phyloP scores from a whole-genome alignment of 805 yeast genomes.

The Suhomyces sp. region DNA sequence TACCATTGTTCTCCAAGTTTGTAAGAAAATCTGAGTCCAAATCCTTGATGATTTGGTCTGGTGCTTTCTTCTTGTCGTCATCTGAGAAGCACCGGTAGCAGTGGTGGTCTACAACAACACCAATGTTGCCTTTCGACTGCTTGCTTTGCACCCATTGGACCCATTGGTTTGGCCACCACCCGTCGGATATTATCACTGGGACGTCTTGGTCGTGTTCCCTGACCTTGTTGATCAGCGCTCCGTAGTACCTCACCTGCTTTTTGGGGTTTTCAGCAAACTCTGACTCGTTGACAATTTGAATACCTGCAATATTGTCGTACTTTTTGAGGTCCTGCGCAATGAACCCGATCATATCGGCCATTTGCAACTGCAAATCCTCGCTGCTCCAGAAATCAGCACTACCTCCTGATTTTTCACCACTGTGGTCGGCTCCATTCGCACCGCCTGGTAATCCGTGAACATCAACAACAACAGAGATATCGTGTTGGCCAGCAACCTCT shows the following conservation, averaged over 20 bases:
- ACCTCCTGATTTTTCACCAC: slow-evolving; percentile 60
- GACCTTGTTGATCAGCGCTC: slow-evolving; percentile 59
- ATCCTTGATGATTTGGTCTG: slow-evolving; percentile 60
- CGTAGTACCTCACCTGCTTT: slow-evolving; percentile 59
- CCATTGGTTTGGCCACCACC: slow-evolving; percentile 89
- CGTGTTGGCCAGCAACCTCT: slow-evolving; percentile 54
- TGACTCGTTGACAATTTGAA: slow-evolving; percentile 86
- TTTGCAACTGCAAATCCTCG: slow-evolving; percentile 38
- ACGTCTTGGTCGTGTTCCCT: slow-evolving; percentile 51
- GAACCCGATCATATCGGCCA: slow-evolving; percentile 52
- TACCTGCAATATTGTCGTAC: slow-evolving; percentile 70
- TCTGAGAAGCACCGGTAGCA: slow-evolving; percentile 84
- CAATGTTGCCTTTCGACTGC: slow-evolving; percentile 39
- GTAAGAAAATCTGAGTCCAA: slow-evolving; percentile 50
- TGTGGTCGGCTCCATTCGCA: slow-evolving; percentile 82
- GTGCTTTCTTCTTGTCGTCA: slow-evolving; percentile 61
- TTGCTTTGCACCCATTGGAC: slow-evolving; percentile 58
- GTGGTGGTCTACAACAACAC: slow-evolving; percentile 80
- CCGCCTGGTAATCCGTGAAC: slow-evolving; percentile 91
- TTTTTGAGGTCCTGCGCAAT: slow-evolving; percentile 57
- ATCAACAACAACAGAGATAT: slow-evolving; percentile 78
- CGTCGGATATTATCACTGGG: slow-evolving; percentile 84
- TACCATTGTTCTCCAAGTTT: slow-evolving; percentile 41
- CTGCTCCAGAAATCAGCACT: slow-evolving; percentile 65
- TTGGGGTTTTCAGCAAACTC: slow-evolving; percentile 54